Conservation (phyloP, 495 filamentous ascomycete genomes). For the Aspergillus affinis region DNA sequence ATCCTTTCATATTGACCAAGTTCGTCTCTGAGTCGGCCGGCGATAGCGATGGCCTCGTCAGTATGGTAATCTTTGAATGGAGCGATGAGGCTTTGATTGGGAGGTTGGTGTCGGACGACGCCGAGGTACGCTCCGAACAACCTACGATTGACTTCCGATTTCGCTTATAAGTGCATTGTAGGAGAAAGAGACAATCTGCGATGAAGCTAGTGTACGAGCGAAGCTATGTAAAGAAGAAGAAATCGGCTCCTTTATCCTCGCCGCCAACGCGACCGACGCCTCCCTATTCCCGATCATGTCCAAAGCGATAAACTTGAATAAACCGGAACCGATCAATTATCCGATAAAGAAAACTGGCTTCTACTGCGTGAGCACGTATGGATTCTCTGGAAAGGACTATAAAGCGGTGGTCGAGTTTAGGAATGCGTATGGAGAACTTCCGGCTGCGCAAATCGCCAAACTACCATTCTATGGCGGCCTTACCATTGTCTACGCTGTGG, state of each 20-base stretch:
- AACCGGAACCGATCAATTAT: conserved; percentile 73
- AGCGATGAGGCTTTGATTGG: conserved; percentile 79
- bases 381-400: conserved; percentile 62
- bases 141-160: not conserved
- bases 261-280: conserved; percentile 64
- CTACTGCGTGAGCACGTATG: conserved; percentile 85
- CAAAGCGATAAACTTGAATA: conserved; percentile 77
- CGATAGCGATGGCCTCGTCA: conserved; percentile 71
- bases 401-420: conserved; percentile 84
- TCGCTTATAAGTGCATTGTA: conserved; percentile 20
- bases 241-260: conserved; percentile 82
- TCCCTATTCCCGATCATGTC: conserved; percentile 73
- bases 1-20: conserved; percentile 85
- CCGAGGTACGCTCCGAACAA: conserved; percentile 29
- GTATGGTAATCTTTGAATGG: conserved; percentile 93
- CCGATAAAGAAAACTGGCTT: conserved; percentile 85
- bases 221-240: conserved; percentile 70
- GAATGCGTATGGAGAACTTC: conserved; percentile 95
- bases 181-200: conserved; percentile 75
- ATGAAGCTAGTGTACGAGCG: conserved; percentile 61
- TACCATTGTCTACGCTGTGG: conserved; percentile 89
- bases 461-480: conserved; percentile 96
- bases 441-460: conserved; percentile 92
- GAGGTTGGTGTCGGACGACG: conserved; percentile 31
- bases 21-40: conserved; percentile 63